Base-by-base conservation (phyloP, 108 stramenopile species). In the Mediolabrus comicus region DNA sequence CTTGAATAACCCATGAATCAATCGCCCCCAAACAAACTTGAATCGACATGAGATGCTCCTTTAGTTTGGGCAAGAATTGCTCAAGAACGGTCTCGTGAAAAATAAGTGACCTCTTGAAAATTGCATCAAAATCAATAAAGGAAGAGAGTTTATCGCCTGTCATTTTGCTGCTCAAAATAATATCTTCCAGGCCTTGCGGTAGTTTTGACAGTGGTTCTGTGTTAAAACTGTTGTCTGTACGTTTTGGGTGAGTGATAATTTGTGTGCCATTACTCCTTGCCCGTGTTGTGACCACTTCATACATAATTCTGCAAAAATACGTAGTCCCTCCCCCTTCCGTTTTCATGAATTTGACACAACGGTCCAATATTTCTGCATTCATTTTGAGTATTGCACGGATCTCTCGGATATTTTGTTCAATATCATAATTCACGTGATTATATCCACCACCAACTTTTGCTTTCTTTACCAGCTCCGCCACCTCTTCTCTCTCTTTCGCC, bases 291-390 rank as follows among this genome's bases (percentile, higher is more conserved):
- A 39, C 61, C 3, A 38, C 36, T n/a, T 24, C 61, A 38, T 13
- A 62, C 4, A 4, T 13, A 36, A 16, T 14, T 3, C 61, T 3
- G 3, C 10, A 9, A 27, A 35, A 35, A 6, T 3, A n/a, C 4
- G 36, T 41, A 5, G 29, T 13, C 6, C 13, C 9, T 4, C 14
- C 26, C 38, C 5, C 4, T 8, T 3, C 19, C 3, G 3, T 8
- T 8, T 3, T 52, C 22, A 19, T 52, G 51, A 52, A 52, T 16
- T 62, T 39, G 34, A 22, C 22, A 12, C 67, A 65, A 29, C 67
- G 67, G 13, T 67, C 25, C n/a, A 55, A 67, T 8, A 67, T 67
- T 17, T 67, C 67, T 14, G 27, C 54, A 43, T 67, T 67, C 34
- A 54, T 67, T n/a, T 25, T 38, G 30, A 67, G 67, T 26, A 67